phyloP scores from a whole-genome alignment of 2,329 filamentous ascomycete species.

The Fusarium kyushuense region DNA sequence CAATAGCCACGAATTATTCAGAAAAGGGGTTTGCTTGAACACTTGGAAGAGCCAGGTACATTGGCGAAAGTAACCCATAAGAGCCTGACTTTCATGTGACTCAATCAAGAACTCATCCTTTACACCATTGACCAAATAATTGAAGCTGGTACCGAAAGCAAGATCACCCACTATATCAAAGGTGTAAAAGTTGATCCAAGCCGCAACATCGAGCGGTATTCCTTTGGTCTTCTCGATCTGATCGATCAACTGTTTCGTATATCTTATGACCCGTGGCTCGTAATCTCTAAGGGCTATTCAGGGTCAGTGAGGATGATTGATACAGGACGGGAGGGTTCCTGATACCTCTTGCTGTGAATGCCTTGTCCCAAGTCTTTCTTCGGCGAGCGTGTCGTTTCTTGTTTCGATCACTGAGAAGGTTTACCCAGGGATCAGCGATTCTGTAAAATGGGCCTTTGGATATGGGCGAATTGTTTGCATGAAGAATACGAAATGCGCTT shows the following conservation, averaged over 20 bases:
- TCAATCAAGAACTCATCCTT: constrained; percentile 13
- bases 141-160: constrained; percentile 31
- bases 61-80: constrained; percentile 10
- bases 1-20: background rate
- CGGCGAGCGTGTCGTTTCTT: constrained; percentile 22
- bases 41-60: constrained; percentile 5
- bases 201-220: background rate
- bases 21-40: background rate
- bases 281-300: constrained; percentile 18
- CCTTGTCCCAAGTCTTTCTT: constrained; percentile 36
- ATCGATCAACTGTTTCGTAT: constrained; percentile 1
- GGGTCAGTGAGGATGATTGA: too few species aligned
- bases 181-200: constrained; percentile 30
- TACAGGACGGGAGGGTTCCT: too few species aligned
- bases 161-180: constrained; percentile 39
- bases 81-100: background rate
- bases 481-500: constrained; percentile 21
- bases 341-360: constrained; percentile 33
- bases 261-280: constrained; percentile 24
- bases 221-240: background rate
- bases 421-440: constrained; percentile 7
- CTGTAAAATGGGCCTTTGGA: constrained; percentile 33
- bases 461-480: constrained; percentile 15
- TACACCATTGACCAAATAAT: constrained; percentile 14
- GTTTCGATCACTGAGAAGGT: constrained; percentile 11